phyloP scores from a whole-genome alignment of 116 monocot genomes.

The Papilionanthe hybrid region DNA sequence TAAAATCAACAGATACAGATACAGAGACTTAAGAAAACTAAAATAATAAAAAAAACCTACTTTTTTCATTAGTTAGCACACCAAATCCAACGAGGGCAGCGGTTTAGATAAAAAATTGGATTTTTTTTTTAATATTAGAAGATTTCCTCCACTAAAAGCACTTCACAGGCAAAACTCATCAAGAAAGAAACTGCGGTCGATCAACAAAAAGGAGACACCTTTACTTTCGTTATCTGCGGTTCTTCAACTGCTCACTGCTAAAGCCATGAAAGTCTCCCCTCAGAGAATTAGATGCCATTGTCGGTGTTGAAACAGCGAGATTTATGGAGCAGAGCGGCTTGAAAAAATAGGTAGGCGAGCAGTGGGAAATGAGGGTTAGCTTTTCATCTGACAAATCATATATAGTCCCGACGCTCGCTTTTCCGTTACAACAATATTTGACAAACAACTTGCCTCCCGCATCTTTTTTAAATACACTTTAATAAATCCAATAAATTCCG shows the following conservation, averaged over 20 bases:
- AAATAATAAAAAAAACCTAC: background rate
- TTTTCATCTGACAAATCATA: background rate
- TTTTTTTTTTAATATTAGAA: background rate
- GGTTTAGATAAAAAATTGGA: background rate
- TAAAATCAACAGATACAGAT: background rate
- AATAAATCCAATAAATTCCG: too few relatives aligned
- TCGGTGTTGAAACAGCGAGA: background rate
- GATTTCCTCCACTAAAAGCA: background rate
- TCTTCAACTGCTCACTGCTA: background rate
- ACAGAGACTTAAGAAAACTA: background rate
- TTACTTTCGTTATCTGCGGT: background rate
- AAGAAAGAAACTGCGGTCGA: background rate
- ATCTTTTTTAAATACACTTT: too few relatives aligned
- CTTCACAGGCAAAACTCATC: background rate
- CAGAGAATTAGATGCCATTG: background rate
- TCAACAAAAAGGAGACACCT: conserved; percentile 1
- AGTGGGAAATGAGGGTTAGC: background rate
- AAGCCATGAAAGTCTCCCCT: background rate
- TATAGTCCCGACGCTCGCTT: background rate
- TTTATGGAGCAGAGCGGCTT: background rate
- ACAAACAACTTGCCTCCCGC: too few relatives aligned
- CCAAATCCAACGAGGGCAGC: background rate
- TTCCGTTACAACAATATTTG: background rate
- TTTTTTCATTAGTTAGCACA: background rate
- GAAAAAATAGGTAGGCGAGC: background rate